These are phyloP conservation scores for Arthroderma sp. DNA, from an alignment of 2,329 filamentous ascomycete genomes.

Conservation along the genomic window DNA sequence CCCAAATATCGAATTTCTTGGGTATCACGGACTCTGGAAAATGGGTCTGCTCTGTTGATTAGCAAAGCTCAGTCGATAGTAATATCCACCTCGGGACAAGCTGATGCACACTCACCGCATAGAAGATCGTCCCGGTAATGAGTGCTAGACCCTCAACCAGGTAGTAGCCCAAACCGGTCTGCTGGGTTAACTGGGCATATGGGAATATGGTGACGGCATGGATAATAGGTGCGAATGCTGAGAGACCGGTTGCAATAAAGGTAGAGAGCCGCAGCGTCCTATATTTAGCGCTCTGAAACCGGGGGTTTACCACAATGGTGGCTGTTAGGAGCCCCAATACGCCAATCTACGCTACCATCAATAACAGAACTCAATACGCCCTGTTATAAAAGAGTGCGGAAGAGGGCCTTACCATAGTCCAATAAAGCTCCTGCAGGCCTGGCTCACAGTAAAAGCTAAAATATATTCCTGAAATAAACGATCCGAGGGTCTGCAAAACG, in stretches of 20 bases:
- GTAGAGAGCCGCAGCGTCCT: conserved; percentile 19
- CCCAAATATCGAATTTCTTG: conserved; percentile 77
- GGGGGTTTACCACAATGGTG: conserved; percentile 26
- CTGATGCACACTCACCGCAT: too few relatives aligned
- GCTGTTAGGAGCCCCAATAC: conserved; percentile 21
- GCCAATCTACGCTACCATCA: conserved; percentile 18
- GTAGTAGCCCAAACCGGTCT: conserved; percentile 66
- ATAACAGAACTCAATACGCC: neutral
- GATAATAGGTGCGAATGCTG: conserved; percentile 24
- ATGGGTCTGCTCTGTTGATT: conserved; percentile 22
- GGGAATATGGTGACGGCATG: conserved; percentile 21
- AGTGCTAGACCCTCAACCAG: too few relatives aligned
- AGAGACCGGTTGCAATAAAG: conserved; percentile 24
- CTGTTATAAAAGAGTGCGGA: neutral
- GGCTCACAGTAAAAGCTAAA: conserved; percentile 27
- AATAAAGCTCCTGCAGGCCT: conserved; percentile 21
- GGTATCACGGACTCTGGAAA: conserved; percentile 56
- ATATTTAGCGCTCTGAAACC: conserved; percentile 22
- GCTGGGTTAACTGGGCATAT: conserved; percentile 20
- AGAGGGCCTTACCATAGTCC: conserved; percentile 23
- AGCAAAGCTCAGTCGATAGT: conserved; percentile 11
- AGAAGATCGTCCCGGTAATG: too few relatives aligned
- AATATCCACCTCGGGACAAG: too few relatives aligned
- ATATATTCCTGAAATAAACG: conserved; percentile 27
- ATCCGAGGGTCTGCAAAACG: conserved; percentile 23